These are phyloP conservation scores for Croton setiger DNA, from an alignment of 441 rosid species.

Conservation along the genomic window DNA sequence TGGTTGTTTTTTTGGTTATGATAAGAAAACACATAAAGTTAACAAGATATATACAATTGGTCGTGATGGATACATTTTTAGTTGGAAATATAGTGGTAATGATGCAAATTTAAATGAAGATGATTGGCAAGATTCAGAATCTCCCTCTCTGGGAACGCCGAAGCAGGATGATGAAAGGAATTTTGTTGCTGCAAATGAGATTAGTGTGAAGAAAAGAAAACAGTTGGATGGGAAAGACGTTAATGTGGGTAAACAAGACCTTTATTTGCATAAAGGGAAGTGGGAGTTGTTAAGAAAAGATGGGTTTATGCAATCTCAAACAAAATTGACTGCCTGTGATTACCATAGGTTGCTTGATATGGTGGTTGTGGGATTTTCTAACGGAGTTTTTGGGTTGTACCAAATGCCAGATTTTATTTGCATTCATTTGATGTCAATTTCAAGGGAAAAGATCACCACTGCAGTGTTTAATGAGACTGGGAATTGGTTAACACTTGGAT, in stretches of 20 bases:
- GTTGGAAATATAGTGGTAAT: slow-evolving; percentile 57
- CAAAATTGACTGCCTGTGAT: slow-evolving; percentile 74
- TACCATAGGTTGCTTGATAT: slow-evolving; percentile 82
- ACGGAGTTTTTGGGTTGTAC: slow-evolving; percentile 89
- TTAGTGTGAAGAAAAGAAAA: slow-evolving; percentile 52
- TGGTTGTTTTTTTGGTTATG: slow-evolving; percentile 90
- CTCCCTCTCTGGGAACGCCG: slow-evolving; percentile 65
- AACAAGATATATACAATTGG: slow-evolving; percentile 63
- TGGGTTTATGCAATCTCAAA: slow-evolving; percentile 67
- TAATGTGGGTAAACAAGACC: slow-evolving; percentile 30
- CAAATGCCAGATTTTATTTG: slow-evolving; percentile 98
- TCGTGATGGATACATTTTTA: slow-evolving; percentile 73
- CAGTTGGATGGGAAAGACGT: slow-evolving; percentile 43
- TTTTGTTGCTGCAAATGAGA: slow-evolving; percentile 29
- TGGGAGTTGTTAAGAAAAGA: slow-evolving; percentile 85
- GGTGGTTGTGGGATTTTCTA: slow-evolving; percentile 82
- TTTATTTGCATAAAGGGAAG: slow-evolving; percentile 58
- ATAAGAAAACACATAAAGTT: slow-evolving; percentile 45
- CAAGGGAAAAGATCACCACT: slow-evolving; percentile 85
- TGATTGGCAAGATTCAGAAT: slow-evolving; percentile 34
- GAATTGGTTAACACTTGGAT: slow-evolving; percentile 94
- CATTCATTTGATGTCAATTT: slow-evolving; percentile 76
- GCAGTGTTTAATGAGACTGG: slow-evolving; percentile 87
- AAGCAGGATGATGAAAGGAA: slow-evolving; percentile 47
- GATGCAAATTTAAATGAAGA: slow-evolving; percentile 30